phyloP scores from a whole-genome alignment of 176 grass and related monocot species.

The Puccinellia tenuiflora region DNA sequence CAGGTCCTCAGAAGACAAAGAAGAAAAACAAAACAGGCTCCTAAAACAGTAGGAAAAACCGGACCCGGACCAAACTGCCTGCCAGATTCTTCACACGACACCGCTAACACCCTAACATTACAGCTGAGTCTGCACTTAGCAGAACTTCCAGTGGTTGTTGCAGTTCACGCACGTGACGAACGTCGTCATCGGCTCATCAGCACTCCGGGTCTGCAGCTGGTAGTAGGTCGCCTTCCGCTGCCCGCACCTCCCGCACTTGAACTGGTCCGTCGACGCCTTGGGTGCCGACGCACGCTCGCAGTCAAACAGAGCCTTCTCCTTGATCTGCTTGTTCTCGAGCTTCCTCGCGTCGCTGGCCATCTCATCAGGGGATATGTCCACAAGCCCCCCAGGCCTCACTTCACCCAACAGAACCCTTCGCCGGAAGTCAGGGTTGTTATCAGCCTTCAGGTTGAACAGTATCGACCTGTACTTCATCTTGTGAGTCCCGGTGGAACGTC shows the following conservation, averaged over 20 bases:
- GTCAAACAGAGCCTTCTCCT: constrained; percentile 75
- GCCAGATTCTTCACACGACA: background rate
- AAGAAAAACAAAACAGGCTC: background rate
- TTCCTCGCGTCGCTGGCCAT: constrained; percentile 79
- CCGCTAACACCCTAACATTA: background rate
- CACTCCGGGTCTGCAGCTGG: constrained; percentile 82
- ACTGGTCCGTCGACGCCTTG: constrained; percentile 83
- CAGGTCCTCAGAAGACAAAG: constrained; percentile 1
- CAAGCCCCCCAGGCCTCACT: constrained; percentile 47
- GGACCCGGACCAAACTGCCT: background rate
- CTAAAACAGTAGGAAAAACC: constrained; percentile 26
- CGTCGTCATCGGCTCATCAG: constrained; percentile 88
- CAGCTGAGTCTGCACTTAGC: constrained; percentile 25
- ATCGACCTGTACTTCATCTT: constrained; percentile 84
- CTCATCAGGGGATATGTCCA: constrained; percentile 48
- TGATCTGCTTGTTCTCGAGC: constrained; percentile 67
- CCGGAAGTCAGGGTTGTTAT: constrained; percentile 76
- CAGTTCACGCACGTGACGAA: constrained; percentile 92
- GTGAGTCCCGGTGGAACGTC: constrained; percentile 53
- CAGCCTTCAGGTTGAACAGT: constrained; percentile 75
- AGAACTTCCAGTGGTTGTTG: constrained; percentile 96
- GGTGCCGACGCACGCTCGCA: constrained; percentile 59
- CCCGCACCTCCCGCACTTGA: constrained; percentile 71
- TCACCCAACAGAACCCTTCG: constrained; percentile 61
- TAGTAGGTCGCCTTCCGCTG: constrained; percentile 80